Evolutionary conservation across 257 asterid genomes (phyloP).

Genomic region (Solanum stenotomum): DNA sequence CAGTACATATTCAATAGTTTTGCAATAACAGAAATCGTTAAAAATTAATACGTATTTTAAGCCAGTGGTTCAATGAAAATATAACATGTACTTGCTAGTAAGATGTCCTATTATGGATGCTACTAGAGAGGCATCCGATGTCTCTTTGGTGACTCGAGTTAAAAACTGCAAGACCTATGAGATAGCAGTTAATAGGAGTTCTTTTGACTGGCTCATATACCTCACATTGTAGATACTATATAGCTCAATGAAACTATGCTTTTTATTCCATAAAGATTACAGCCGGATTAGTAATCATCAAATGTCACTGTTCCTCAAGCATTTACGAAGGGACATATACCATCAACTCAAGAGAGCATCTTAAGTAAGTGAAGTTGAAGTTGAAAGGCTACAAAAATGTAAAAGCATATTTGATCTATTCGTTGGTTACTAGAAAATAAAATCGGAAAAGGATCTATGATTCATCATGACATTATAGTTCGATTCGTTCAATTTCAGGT

Average conservation of each 20-base stretch:
- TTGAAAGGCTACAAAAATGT: background rate
- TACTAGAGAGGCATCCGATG: background rate
- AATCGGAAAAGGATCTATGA: background rate
- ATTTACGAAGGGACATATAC: background rate
- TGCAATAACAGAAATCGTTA: background rate
- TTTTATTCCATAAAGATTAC: background rate
- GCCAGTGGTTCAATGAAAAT: background rate
- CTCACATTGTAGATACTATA: background rate
- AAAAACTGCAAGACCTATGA: background rate
- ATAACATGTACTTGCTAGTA: background rate
- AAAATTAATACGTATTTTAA: background rate
- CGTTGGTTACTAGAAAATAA: background rate
- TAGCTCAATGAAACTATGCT: background rate
- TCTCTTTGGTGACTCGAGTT: background rate
- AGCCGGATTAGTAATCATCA: background rate
- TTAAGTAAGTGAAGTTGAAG: background rate
- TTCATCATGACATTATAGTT: background rate
- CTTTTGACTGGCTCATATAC: background rate
- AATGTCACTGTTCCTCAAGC: background rate
- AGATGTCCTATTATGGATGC: background rate
- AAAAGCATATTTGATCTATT: background rate
- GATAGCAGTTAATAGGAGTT: background rate
- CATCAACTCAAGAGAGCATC: background rate
- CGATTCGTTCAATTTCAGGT: background rate
- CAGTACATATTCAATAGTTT: background rate